Evolutionary conservation across 2,329 filamentous ascomycete species (phyloP).

Genomic region (Torrubiella hemipterigena): DNA sequence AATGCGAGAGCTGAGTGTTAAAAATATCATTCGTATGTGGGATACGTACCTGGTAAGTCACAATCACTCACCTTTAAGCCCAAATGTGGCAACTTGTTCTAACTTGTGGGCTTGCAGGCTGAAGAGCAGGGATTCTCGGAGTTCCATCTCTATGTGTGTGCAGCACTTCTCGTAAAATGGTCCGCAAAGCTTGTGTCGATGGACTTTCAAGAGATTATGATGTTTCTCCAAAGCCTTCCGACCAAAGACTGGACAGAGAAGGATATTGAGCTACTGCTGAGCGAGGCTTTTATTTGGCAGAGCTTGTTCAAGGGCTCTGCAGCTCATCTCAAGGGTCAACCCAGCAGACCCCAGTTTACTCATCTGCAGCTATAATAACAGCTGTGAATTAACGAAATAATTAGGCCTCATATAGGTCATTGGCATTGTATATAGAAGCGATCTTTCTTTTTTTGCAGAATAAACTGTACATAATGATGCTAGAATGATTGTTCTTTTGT

Average conservation of each 20-base stretch:
- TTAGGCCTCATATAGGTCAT: too few species aligned
- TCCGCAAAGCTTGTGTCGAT: slow-evolving; percentile 88
- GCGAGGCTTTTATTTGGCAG: slow-evolving; percentile 98
- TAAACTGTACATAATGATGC: too few species aligned
- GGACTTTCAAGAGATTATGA: slow-evolving; percentile 98
- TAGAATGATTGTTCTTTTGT: too few species aligned
- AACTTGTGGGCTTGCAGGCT: slow-evolving; percentile 27
- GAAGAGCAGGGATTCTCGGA: slow-evolving; percentile 98
- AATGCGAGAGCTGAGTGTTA: slow-evolving; percentile 94
- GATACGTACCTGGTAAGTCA: slow-evolving; percentile 85
- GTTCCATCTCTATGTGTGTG: slow-evolving; percentile 97
- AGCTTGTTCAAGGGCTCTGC: slow-evolving; percentile 90
- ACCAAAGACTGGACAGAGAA: slow-evolving; percentile 95
- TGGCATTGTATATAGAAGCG: too few species aligned
- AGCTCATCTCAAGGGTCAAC: slow-evolving; percentile 62
- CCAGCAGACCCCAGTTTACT: slow-evolving; percentile 20
- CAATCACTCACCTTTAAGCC: not conserved
- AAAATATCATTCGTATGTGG: slow-evolving; percentile 98
- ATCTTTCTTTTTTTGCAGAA: too few species aligned
- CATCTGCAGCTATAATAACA: slow-evolving; percentile 25
- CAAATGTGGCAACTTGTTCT: not conserved
- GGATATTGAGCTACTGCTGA: slow-evolving; percentile 89
- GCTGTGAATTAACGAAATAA: too few species aligned
- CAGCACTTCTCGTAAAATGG: slow-evolving; percentile 97
- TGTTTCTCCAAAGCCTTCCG: slow-evolving; percentile 92